Conservation (phyloP, 805 yeast species). For the Cyberlindnera amylophila region DNA sequence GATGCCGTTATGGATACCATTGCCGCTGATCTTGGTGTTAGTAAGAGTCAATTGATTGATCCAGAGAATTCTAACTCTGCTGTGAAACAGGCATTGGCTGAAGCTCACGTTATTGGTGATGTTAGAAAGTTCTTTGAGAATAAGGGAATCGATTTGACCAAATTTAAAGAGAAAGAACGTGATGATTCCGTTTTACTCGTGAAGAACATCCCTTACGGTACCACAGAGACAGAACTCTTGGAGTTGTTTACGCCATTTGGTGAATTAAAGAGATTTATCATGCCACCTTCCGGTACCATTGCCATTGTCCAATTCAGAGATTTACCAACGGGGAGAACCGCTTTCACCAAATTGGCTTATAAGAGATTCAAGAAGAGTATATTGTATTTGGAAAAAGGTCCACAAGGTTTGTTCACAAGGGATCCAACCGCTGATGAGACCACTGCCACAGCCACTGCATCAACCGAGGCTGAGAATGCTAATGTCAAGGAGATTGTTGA, state of each 20-base stretch:
- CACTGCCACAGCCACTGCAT: conserved; percentile 18
- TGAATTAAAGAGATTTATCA: conserved; percentile 68
- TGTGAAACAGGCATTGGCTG: conserved; percentile 95
- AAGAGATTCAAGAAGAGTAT: conserved; percentile 85
- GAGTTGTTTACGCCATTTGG: conserved; percentile 82
- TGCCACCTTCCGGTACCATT: conserved; percentile 97
- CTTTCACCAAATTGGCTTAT: conserved; percentile 83
- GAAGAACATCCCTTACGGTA: conserved; percentile 89
- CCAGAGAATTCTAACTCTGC: conserved; percentile 85
- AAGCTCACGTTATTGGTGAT: conserved; percentile 90
- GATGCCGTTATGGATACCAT: conserved; percentile 92
- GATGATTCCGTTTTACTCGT: conserved; percentile 80
- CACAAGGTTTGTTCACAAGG: conserved; percentile 68
- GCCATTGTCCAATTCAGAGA: conserved; percentile 90
- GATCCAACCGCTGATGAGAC: conserved; percentile 38
- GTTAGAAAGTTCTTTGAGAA: conserved; percentile 83
- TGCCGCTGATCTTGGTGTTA: conserved; percentile 77
- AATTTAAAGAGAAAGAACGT: conserved; percentile 61
- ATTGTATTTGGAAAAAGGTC: conserved; percentile 91
- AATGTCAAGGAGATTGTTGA: conserved; percentile 21
- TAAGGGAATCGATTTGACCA: conserved; percentile 78
- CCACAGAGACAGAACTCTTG: conserved; percentile 73
- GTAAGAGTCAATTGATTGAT: conserved; percentile 80
- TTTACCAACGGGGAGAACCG: conserved; percentile 79
- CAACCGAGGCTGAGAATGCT: conserved; percentile 29